phyloP scores from a whole-genome alignment of 176 grass and related monocot species.

The Triticum monococcum region DNA sequence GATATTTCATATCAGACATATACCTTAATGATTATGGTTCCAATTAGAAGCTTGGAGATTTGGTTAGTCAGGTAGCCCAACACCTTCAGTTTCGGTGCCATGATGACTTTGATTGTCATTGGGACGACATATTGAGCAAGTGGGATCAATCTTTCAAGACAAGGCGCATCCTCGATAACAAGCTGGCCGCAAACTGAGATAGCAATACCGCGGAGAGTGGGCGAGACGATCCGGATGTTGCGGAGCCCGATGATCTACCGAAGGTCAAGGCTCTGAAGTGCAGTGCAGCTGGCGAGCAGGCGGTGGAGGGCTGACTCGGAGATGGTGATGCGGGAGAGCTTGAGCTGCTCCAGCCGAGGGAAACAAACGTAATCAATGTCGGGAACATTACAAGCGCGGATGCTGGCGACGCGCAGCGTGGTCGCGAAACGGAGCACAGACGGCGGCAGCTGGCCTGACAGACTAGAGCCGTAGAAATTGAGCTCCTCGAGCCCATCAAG shows the following conservation, averaged over 20 bases:
- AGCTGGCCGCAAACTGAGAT: neutral
- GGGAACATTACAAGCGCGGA: neutral
- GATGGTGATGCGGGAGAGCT: neutral
- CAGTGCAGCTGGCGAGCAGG: neutral
- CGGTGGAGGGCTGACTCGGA: neutral
- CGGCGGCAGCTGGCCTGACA: too few species aligned
- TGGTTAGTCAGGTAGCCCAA: neutral
- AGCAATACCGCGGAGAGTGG: neutral
- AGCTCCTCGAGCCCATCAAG: neutral
- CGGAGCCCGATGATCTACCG: too few species aligned
- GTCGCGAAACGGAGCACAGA: neutral
- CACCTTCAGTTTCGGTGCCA: neutral
- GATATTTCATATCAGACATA: neutral
- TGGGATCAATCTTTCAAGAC: neutral
- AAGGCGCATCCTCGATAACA: neutral
- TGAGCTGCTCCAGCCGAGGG: neutral
- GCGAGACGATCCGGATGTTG: too few species aligned
- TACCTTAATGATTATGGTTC: neutral
- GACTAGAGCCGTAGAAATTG: neutral
- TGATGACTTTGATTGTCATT: neutral
- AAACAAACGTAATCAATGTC: neutral
- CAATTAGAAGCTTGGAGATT: neutral
- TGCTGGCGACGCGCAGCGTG: neutral
- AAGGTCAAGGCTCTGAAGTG: neutral
- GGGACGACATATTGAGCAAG: neutral